Evolutionary conservation across 345 rosid species (phyloP).

Genomic region (Lagerstroemia speciosa): DNA sequence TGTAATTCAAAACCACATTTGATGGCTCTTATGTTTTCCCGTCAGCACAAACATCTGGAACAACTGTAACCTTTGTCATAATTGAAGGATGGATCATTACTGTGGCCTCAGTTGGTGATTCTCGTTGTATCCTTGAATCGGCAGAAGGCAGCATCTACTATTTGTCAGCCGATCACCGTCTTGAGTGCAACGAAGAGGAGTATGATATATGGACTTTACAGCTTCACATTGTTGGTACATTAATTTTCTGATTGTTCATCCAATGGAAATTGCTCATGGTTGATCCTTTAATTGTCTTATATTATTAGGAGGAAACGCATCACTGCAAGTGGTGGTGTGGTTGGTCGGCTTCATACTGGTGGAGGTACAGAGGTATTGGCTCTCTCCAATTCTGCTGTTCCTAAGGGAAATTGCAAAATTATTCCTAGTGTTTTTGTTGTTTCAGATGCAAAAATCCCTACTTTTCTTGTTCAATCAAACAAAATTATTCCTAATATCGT

Average conservation of each 20-base stretch:
- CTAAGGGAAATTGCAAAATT: neutral
- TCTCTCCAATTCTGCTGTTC: neutral
- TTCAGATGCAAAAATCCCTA: neutral
- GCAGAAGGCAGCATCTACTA: slow-evolving; percentile 81
- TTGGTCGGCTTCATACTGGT: slow-evolving; percentile 91
- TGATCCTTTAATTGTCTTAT: neutral
- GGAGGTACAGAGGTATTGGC: slow-evolving; percentile 88
- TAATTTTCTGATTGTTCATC: slow-evolving; percentile 5
- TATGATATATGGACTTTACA: slow-evolving; percentile 26
- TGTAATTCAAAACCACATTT: neutral
- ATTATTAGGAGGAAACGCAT: slow-evolving; percentile 76
- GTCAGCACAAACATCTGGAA: slow-evolving; percentile 84
- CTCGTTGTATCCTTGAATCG: slow-evolving; percentile 94
- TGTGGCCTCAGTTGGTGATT: slow-evolving; percentile 99
- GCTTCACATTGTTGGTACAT: slow-evolving; percentile 1
- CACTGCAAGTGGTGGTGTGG: slow-evolving; percentile 98
- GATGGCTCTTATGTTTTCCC: slow-evolving; percentile 6
- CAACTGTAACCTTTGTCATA: slow-evolving; percentile 93
- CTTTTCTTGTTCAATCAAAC: neutral
- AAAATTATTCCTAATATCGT: neutral
- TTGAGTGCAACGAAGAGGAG: slow-evolving; percentile 93
- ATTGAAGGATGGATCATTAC: slow-evolving; percentile 92
- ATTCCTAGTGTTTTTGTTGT: neutral
- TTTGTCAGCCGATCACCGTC: slow-evolving; percentile 95
- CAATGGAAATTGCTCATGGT: neutral